Percentiles rank a stretch among this genome's conserved stretches.
phyloP scores from a whole-genome alignment of 2,329 filamentous ascomycete genomes.

The Fusarium albidum region DNA sequence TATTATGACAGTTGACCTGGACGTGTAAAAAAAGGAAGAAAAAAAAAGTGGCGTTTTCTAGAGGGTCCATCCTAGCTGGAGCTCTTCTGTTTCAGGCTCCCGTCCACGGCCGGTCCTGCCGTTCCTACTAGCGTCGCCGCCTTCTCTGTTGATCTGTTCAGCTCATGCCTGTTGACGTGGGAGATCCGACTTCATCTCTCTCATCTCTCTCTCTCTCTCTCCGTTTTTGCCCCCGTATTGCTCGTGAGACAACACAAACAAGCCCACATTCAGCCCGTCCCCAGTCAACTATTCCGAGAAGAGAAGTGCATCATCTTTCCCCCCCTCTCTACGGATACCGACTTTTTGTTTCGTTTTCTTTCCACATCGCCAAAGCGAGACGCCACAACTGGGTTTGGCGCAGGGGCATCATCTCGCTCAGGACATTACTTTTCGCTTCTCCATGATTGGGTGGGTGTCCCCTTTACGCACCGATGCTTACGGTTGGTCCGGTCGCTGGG shows the following conservation, averaged over 20 bases:
- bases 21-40: too few species aligned
- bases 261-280: neutral
- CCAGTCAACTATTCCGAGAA: neutral
- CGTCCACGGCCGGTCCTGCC: neutral
- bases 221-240: neutral
- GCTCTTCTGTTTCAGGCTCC: neutral
- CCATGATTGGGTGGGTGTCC: neutral
- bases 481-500: neutral
- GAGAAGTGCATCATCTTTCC: neutral
- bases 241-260: neutral
- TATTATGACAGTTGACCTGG: neutral
- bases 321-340: too few species aligned
- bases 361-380: neutral
- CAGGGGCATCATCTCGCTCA: neutral
- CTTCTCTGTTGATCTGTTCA: too few species aligned
- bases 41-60: too few species aligned
- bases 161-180: neutral
- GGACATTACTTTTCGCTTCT: neutral
- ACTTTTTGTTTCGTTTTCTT: neutral
- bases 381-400: conserved; percentile 9
- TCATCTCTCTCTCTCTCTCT: neutral
- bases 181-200: too few species aligned
- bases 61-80: neutral
- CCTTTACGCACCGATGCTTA: neutral
- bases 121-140: neutral